Conservation (phyloP, 495 filamentous ascomycete species). For the Cercophora newfieldiana region DNA sequence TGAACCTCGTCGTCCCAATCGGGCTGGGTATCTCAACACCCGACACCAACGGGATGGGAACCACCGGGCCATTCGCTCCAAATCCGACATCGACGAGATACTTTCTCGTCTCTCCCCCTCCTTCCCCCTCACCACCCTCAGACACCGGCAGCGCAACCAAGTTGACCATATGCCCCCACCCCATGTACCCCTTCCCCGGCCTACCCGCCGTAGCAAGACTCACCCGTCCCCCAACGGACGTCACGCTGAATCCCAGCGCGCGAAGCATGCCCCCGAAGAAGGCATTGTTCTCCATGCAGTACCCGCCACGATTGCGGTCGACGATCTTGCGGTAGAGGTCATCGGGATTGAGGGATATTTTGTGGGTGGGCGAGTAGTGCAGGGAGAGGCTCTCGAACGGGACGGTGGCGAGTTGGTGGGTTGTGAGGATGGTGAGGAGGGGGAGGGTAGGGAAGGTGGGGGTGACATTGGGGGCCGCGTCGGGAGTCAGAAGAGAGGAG, state of each 20-base stretch:
- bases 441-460: constrained; percentile 16
- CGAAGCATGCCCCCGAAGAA: constrained; percentile 66
- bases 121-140: no score
- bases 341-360: constrained; percentile 56
- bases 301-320: constrained; percentile 55
- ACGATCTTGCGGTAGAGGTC: constrained; percentile 67
- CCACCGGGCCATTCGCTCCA: constrained; percentile 46
- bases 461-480: not conserved
- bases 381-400: constrained; percentile 70
- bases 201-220: constrained; percentile 30
- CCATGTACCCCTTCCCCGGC: constrained; percentile 8
- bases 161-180: constrained; percentile 70
- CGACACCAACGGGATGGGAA: constrained; percentile 33
- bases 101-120: constrained; percentile 41
- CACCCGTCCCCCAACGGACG: constrained; percentile 45
- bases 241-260: constrained; percentile 60
- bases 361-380: constrained; percentile 52
- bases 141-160: constrained; percentile 55
- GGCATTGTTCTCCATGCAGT: constrained; percentile 75
- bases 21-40: constrained; percentile 8
- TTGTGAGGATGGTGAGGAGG: constrained; percentile 44
- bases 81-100: constrained; percentile 74
- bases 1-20: constrained; percentile 12
- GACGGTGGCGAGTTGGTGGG: constrained; percentile 57
- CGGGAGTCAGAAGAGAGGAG: no score